Evolutionary conservation across 148 eudicot genomes (phyloP), one percentile per base, ranked within the genome.

Genomic region (Hydrangea macrophylla): DNA sequence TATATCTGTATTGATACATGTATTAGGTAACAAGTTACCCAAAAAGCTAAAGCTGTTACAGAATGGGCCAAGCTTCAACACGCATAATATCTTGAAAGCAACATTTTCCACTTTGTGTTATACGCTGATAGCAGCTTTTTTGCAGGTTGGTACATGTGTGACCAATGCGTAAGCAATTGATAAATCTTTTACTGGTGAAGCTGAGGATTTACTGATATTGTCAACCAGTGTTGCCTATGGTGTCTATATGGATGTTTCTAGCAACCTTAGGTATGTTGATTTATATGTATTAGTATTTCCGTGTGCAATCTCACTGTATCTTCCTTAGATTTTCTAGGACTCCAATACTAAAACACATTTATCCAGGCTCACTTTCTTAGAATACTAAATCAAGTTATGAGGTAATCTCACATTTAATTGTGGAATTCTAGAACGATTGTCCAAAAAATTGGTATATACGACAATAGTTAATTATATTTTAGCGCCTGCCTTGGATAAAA

Each of bases 211-310:
- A n/a, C 97, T 95, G 0, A 64, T 92, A 54, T 40, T 92, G 58
- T 67, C 86, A 10, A 91, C 89, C 60, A 91, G 94, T 72, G 76
- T 76, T 45, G 97, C 94, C 36, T 91, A 91, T 75, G 97, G 97
- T 59, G 84, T 83, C 39, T 91, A 91, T 50, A 83, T 91, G 89
- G 77, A 94, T 12, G 85, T 91, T 61, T 88, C 97, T 36, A 84
- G 89, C 83, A 91, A 91, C 80, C 88, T 91, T 35, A 88, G 97
- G 97, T 90, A 78, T 37, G 65, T 62, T 1, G 10, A 35, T 66
- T 42, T 26, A 55, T 77, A 35, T 23, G 22, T 25, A 53, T 23
- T 24, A 24, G 22, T 31, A 30, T 27, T 35, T n/a, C n/a, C n/a
- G n/a, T n/a, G n/a, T n/a, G n/a, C n/a, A n/a, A n/a, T n/a, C n/a